Evolutionary conservation across 2,329 filamentous ascomycete genomes (phyloP).

Genomic region (Fusarium nelsonii): DNA sequence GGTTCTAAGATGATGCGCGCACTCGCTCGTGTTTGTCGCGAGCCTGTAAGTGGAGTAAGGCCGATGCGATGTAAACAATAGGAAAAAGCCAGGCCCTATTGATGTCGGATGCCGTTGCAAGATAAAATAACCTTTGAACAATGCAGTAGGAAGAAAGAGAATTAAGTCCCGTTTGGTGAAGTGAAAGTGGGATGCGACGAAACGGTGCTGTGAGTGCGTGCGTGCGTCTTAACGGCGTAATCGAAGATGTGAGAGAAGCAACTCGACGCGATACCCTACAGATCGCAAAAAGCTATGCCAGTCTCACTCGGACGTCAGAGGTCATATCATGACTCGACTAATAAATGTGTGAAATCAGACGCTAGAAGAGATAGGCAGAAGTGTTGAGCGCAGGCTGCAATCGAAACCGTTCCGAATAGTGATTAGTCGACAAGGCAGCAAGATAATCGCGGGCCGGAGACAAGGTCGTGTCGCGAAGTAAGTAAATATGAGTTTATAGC

Average conservation of each 20-base stretch:
- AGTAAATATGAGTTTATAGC: constrained; percentile 18
- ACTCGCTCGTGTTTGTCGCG: constrained; percentile 40
- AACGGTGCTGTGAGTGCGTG: not conserved
- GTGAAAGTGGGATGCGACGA: constrained; percentile 22
- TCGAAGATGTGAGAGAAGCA: constrained; percentile 32
- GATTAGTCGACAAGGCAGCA: constrained; percentile 37
- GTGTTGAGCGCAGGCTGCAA: constrained; percentile 35
- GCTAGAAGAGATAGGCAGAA: constrained; percentile 39
- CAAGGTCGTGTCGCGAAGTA: constrained; percentile 11
- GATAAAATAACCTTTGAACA: constrained; percentile 15
- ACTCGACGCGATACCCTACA: constrained; percentile 43
- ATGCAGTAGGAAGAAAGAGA: constrained; percentile 25
- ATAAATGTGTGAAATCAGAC: constrained; percentile 25
- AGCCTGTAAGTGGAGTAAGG: constrained; percentile 47
- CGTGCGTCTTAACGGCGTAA: constrained; percentile 22
- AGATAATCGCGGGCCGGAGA: constrained; percentile 21
- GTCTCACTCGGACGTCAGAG: constrained; percentile 45
- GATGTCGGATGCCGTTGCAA: constrained; percentile 19
- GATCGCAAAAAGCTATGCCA: constrained; percentile 47
- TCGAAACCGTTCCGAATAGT: constrained; percentile 20
- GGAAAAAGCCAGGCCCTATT: constrained; percentile 22
- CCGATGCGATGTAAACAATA: constrained; percentile 41
- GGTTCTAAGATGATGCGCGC: constrained; percentile 48
- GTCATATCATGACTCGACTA: constrained; percentile 50
- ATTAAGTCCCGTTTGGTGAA: constrained; percentile 21